Base-by-base conservation (phyloP, 495 filamentous ascomycete genomes). In the Aspergillus sclerotioniger region DNA sequence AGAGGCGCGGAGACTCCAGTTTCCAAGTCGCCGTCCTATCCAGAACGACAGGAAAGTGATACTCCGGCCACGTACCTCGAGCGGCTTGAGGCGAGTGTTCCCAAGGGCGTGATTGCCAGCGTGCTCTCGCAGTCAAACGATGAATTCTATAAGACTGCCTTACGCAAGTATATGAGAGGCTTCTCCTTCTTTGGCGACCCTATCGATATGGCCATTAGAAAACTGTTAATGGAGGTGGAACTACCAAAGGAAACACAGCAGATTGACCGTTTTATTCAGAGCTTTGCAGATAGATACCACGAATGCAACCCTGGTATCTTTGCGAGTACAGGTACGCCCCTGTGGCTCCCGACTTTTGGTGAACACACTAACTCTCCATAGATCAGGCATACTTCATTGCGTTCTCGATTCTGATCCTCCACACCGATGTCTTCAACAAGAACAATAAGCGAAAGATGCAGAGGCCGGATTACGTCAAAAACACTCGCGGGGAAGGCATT, bases 361-460 rank as follows among this genome's bases (percentile, higher is more conserved):
- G 43, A 71, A 35, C 21, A 20, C 49, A 55, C 52, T 61, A 55
- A 47, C 31, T 28, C 16, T 52, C 25, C 25, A 25, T 25, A 82
- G 94, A 98, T 62, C 90, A 97, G 74, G 92, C 94, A 41, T 96
- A 98, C 71, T 96, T 97, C 66, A 92, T 98, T 62, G 90, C 94
- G 15, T 99, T 98, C 65, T 98, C 95, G 2, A 87, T 98, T 43
- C 77, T 99, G 41, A 96, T 99, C 60, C 78, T 99, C 16, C 94
- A 99, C 64, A 97, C 94, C 0, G 94, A 99, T 68, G 90, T 95
- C 10, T 97, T 97, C 84, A 99, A 99, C 79, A 96, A 93, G 71
- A 98, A 97, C 78, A 98, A 98, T 71, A 98, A 96, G 74, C 84
- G 92, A 65, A 99, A 98, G 72, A 99, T 99, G 94, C 92, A 96